phyloP scores from a whole-genome alignment of 2,329 filamentous ascomycete genomes.

The Ambrosiella cleistominuta region DNA sequence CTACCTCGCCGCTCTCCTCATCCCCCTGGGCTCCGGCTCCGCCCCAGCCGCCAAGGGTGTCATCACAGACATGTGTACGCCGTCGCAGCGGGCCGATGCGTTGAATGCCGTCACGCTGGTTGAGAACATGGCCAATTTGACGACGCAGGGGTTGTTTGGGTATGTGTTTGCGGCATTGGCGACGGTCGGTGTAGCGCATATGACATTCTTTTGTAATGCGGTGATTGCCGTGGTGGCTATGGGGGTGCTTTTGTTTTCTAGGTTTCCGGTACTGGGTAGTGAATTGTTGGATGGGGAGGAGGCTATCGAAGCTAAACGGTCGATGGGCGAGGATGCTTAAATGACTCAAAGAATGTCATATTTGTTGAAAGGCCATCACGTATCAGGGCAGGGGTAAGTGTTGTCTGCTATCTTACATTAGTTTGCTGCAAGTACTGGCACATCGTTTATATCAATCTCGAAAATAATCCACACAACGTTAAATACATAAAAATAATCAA shows the following conservation, averaged over 20 bases:
- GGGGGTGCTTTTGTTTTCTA: constrained; percentile 5
- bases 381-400: too few relatives aligned
- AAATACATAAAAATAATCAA: too few relatives aligned
- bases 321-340: constrained; percentile 14
- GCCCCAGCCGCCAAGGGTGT: constrained; percentile 54
- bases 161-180: constrained; percentile 48
- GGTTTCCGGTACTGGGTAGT: constrained; percentile 9
- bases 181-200: constrained; percentile 36
- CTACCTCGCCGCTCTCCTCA: constrained; percentile 44
- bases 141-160: constrained; percentile 49
- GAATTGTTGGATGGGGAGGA: constrained; percentile 6
- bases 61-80: constrained; percentile 52
- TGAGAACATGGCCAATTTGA: constrained; percentile 48
- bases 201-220: constrained; percentile 52
- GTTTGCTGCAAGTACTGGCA: too few relatives aligned
- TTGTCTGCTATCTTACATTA: too few relatives aligned
- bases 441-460: too few relatives aligned
- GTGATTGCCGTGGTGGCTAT: constrained; percentile 16
- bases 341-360: constrained; percentile 13
- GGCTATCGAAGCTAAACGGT: constrained; percentile 5
- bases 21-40: constrained; percentile 52
- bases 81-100: constrained; percentile 44
- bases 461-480: too few relatives aligned
- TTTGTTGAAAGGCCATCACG: background rate
- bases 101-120: constrained; percentile 52